These are phyloP conservation scores for Nicotiana paniculata DNA, from an alignment of 257 asterid genomes.

Conservation along the genomic window DNA sequence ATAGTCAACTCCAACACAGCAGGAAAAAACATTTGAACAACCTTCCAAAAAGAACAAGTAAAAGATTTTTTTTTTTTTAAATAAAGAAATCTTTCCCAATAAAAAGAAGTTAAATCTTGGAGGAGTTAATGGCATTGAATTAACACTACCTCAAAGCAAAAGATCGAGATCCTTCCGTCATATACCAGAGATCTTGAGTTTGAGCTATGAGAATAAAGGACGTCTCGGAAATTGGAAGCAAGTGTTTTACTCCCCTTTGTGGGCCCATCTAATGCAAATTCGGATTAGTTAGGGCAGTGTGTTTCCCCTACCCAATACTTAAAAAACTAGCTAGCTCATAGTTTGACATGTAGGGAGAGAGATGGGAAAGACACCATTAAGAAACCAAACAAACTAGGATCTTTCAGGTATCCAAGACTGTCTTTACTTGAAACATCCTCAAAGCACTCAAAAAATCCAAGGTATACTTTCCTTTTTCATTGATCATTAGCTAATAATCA, in stretches of 20 bases:
- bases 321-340: background rate
- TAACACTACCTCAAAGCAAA: background rate
- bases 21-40: background rate
- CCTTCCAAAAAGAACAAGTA: background rate
- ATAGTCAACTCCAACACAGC: background rate
- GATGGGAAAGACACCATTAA: background rate
- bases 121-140: background rate
- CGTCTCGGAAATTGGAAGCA: background rate
- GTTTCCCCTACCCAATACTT: background rate
- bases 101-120: background rate
- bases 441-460: no score
- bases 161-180: no score
- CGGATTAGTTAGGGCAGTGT: rapidly evolving
- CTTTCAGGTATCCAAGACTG: background rate
- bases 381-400: background rate
- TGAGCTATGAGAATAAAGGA: background rate
- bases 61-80: no score
- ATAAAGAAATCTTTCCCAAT: background rate
- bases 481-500: background rate
- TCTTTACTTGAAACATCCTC: no score
- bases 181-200: background rate
- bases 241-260: background rate
- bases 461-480: background rate
- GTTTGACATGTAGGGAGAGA: background rate
- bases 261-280: background rate